Percentiles rank a stretch among this genome's conserved stretches.
phyloP scores from a whole-genome alignment of 139 green algal genomes.

The Trebouxia sp. region DNA sequence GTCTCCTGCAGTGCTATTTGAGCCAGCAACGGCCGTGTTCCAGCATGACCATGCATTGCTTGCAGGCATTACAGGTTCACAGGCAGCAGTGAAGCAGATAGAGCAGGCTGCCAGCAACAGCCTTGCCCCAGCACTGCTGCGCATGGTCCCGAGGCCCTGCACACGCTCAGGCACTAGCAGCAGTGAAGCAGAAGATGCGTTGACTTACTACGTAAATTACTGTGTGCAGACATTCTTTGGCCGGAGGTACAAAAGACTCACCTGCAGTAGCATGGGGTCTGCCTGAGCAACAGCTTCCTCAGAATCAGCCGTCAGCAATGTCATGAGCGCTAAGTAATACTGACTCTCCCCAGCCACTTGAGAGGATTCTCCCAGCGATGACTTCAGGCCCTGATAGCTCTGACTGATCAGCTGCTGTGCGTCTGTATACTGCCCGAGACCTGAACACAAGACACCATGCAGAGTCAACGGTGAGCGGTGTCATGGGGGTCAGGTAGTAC shows the following conservation, averaged over 20 bases:
- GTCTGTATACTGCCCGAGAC: conserved; percentile 20
- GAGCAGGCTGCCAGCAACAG: background rate
- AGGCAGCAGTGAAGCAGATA: too few relatives aligned
- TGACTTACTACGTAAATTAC: background rate
- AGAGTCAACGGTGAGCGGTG: background rate
- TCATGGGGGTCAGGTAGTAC: background rate
- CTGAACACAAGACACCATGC: background rate
- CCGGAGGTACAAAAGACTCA: background rate
- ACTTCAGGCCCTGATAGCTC: background rate
- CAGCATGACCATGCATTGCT: background rate
- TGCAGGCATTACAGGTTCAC: background rate
- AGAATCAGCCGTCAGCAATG: background rate
- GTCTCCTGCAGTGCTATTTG: background rate
- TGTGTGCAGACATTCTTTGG: background rate
- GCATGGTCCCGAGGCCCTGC: conserved; percentile 4
- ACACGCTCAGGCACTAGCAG: too few relatives aligned
- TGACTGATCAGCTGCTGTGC: background rate
- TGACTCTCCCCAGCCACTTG: conserved; percentile 13
- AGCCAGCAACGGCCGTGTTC: background rate
- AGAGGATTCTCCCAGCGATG: background rate
- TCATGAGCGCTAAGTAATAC: conserved; percentile 20
- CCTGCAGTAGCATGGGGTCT: conserved; percentile 22
- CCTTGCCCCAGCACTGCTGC: background rate
- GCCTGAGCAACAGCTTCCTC: background rate
- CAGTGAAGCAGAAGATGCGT: background rate